Conservation (phyloP, 345 rosid species). For the Bruguiera gymnorhiza region DNA sequence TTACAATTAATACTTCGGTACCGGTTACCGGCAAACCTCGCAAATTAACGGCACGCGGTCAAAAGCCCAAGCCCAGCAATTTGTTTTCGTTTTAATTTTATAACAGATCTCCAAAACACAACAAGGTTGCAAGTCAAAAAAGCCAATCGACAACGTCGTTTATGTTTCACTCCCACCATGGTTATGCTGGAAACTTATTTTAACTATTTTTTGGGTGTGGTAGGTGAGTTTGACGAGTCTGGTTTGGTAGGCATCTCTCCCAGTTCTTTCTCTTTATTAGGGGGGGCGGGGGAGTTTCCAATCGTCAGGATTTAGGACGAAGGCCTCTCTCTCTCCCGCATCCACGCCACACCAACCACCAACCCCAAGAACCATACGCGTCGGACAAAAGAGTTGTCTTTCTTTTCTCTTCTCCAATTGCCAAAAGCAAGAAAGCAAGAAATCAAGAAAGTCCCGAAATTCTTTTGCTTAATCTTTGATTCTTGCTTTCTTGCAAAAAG, state of each 20-base stretch:
- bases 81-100: too few species aligned
- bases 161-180: conserved; percentile 8
- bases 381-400: too few species aligned
- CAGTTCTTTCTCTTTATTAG: background rate
- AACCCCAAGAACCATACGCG: background rate
- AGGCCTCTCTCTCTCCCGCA: background rate
- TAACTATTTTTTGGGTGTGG: background rate
- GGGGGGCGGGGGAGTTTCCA: background rate
- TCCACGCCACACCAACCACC: background rate
- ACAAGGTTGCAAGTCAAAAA: too few species aligned
- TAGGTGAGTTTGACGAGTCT: conserved; percentile 31
- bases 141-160: too few species aligned
- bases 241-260: conserved; percentile 27
- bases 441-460: background rate
- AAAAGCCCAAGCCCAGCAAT: too few species aligned
- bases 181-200: conserved; percentile 1
- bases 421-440: too few species aligned
- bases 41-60: too few species aligned
- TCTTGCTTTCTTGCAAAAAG: background rate
- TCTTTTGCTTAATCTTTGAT: background rate
- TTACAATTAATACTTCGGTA: too few species aligned
- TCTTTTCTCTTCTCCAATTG: too few species aligned
- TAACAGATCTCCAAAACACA: too few species aligned
- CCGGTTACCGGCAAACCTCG: too few species aligned
- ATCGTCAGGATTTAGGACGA: background rate